Evolutionary conservation across 352 stramenopile genomes (phyloP).

Genomic region (Phytopythium mirpurense): DNA sequence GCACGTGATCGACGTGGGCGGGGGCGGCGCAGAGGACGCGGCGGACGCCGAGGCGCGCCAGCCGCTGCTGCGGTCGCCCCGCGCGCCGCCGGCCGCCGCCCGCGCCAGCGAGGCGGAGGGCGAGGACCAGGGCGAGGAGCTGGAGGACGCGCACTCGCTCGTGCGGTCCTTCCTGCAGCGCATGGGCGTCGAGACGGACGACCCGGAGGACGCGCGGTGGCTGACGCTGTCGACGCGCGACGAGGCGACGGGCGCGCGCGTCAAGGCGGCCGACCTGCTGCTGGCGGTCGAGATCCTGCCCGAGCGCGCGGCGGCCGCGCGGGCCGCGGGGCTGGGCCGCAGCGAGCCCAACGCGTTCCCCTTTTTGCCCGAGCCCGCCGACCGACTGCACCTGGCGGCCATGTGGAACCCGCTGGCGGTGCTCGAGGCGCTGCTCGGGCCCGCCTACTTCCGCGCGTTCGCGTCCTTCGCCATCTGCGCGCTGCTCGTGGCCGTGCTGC

Average conservation of each 20-base stretch:
- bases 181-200: constrained; percentile 64
- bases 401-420: constrained; percentile 85
- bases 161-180: constrained; percentile 71
- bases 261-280: constrained; percentile 57
- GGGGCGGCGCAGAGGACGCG: constrained; percentile 6
- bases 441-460: constrained; percentile 67
- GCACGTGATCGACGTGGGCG: constrained; percentile 17
- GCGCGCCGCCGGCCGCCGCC: too few relatives aligned
- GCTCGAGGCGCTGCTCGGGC: constrained; percentile 67
- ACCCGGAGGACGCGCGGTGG: constrained; percentile 70
- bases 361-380: constrained; percentile 60
- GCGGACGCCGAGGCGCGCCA: neutral
- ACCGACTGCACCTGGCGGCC: constrained; percentile 64
- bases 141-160: constrained; percentile 59
- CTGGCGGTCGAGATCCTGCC: constrained; percentile 76
- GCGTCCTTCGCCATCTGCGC: constrained; percentile 57
- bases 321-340: constrained; percentile 67
- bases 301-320: constrained; percentile 39
- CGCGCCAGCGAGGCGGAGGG: too few relatives aligned
- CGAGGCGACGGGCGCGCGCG: constrained; percentile 43
- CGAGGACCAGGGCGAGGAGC: constrained; percentile 26
- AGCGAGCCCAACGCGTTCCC: constrained; percentile 81
- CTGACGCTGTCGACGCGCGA: constrained; percentile 72
- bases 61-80: neutral
- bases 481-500: constrained; percentile 44